These are phyloP conservation scores for Boletus sp. DNA, from an alignment of 768 basidiomycete species.

Conservation along the genomic window DNA sequence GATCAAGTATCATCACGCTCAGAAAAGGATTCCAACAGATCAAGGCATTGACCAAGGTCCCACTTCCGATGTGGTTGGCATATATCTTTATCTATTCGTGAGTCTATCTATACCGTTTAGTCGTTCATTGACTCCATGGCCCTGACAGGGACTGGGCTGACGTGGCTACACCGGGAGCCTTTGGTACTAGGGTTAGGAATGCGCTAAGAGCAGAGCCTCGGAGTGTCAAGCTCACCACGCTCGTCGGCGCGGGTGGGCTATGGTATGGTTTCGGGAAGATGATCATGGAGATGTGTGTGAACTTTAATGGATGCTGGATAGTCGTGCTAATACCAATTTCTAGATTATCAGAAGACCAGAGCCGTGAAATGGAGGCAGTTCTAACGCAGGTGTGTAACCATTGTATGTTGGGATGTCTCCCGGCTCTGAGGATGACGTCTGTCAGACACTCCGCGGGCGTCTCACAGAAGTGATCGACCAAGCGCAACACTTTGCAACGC, in stretches of 20 bases:
- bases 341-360: conserved; percentile 77
- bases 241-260: conserved; percentile 83
- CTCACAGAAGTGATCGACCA: conserved; percentile 81
- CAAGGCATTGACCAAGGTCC: conserved; percentile 68
- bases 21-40: conserved; percentile 50
- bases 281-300: conserved; percentile 74
- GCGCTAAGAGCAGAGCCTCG: conserved; percentile 87
- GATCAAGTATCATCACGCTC: conserved; percentile 4
- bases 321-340: conserved; percentile 5
- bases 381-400: conserved; percentile 56
- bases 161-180: conserved; percentile 79
- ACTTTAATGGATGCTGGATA: background rate
- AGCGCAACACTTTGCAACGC: conserved; percentile 81
- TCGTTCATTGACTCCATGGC: conserved; percentile 1
- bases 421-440: conserved; percentile 2
- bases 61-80: conserved; percentile 89
- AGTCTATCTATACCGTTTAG: background rate
- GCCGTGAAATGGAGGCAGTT: conserved; percentile 66
- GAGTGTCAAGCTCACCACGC: conserved; percentile 76
- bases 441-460: conserved; percentile 73
- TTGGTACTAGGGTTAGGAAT: conserved; percentile 73
- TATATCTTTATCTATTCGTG: conserved; percentile 84
- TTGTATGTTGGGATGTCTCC: conserved; percentile 6
- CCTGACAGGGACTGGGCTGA: conserved; percentile 78
- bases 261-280: conserved; percentile 94